A percentile compares a stretch with the other conserved stretches of the same genome.
phyloP scores from a whole-genome alignment of 768 basidiomycete genomes.

The Lactarius psammicola region DNA sequence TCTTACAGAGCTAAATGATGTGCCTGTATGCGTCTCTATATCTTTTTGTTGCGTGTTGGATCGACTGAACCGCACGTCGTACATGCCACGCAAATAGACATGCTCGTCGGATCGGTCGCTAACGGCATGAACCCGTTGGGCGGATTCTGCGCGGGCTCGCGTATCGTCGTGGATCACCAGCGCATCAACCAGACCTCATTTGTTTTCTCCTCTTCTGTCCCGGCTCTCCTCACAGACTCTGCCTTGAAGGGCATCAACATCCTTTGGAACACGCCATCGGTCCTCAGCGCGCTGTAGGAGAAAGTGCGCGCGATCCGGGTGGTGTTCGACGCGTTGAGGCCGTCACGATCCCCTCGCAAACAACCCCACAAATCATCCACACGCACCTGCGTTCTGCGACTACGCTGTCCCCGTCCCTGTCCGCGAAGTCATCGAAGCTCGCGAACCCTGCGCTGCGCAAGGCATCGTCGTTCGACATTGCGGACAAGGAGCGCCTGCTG shows the following conservation, averaged over 20 bases:
- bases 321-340: conserved; percentile 80
- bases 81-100: too few relatives aligned
- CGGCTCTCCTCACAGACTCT: conserved; percentile 82
- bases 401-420: conserved; percentile 32
- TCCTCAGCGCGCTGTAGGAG: conserved; percentile 73
- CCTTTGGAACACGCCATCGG: conserved; percentile 69
- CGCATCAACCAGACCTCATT: conserved; percentile 95
- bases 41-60: too few relatives aligned
- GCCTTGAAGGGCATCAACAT: conserved; percentile 84
- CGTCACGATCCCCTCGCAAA: conserved; percentile 83
- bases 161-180: too few relatives aligned
- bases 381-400: conserved; percentile 56
- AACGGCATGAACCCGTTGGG: too few relatives aligned
- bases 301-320: conserved; percentile 74
- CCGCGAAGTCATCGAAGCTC: conserved; percentile 51
- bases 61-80: too few relatives aligned
- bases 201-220: conserved; percentile 95
- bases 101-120: too few relatives aligned
- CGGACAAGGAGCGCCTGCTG: conserved; percentile 71
- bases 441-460: conserved; percentile 48
- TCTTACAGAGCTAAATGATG: conserved; percentile 90
- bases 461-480: conserved; percentile 49
- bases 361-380: conserved; percentile 86
- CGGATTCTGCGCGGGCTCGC: too few relatives aligned
- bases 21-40: conserved; percentile 72